Base-by-base conservation (phyloP, 768 basidiomycete species). In the Amanita molliuscula region DNA sequence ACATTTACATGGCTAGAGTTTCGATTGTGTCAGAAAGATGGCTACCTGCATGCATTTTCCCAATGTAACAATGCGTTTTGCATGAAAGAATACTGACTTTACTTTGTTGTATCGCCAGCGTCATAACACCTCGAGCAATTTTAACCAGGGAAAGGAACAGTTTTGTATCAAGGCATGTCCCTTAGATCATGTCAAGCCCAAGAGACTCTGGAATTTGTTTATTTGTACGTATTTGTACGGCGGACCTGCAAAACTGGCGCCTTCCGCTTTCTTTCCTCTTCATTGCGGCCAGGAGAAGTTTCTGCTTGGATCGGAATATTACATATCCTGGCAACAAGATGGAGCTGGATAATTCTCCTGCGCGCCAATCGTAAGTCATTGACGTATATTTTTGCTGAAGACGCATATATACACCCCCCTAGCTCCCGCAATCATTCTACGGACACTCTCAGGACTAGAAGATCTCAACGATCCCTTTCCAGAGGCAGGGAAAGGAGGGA, bases 401-500 rank as follows among this genome's bases (percentile, higher is more conserved):
- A 15, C 11, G 23, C 26, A 16, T 42, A 28, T 47, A 54, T 50
- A 31, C 45, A 54, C 52, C 23, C 42, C 11, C 33, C 38, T 52
- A 81, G 82, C 50, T 83, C 82, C 54, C 81, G 84, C 57, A 83
- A 83, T 61, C 78, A 79, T 62, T 88, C 87, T 3, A 80, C 81
- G 33, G 86, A 88, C 62, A 89, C 86, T 8, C 78, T 80, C 56
- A 79, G 77, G 38, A 88, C 85, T 18, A 75, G 72, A 56, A 75
- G 76, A 52, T 88, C 86, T 42, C 84, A 87, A 58, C 74, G 79
- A 53, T 90, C 88, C 8, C 69, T 67, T 47, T 89, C 88, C 20
- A 72, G 77, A 57, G 85, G 84, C 48, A 69, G 72, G 44, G 68
- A 84, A 45, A 81, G 81, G 31, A 72, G 77, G 31, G 73, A 74